Evolutionary conservation across 106 monocot genomes (phyloP).

Genomic region (Dendrobium chrysotoxum): DNA sequence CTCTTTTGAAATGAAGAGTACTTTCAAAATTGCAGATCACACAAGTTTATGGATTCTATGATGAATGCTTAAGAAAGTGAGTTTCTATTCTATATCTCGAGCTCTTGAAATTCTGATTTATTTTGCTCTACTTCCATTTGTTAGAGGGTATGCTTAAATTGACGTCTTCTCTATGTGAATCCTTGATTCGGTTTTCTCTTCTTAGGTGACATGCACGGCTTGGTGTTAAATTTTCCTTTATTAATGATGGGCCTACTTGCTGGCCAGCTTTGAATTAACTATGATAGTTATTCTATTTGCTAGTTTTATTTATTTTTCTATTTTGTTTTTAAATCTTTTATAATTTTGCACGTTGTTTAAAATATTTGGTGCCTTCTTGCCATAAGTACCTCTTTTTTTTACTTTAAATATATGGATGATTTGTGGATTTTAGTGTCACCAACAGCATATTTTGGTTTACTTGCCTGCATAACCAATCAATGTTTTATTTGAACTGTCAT

Average conservation of each 20-base stretch:
- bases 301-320: not conserved
- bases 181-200: not conserved
- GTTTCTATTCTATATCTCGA: constrained; percentile 18
- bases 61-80: constrained; percentile 99
- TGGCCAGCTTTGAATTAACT: not conserved
- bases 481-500: not conserved
- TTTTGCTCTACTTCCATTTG: not conserved
- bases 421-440: not conserved
- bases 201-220: not conserved
- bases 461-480: not conserved
- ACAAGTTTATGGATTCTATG: constrained; percentile 99
- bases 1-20: not conserved
- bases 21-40: constrained; percentile 74
- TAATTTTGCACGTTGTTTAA: not conserved
- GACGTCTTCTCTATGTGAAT: not conserved
- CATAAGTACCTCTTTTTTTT: not conserved
- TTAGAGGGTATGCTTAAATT: not conserved
- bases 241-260: not conserved
- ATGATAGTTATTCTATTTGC: not conserved
- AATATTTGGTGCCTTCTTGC: not conserved
- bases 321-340: not conserved
- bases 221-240: not conserved
- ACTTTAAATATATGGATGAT: not conserved
- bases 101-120: not conserved
- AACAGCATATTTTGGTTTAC: not conserved